Conservation (phyloP, 2,329 filamentous ascomycete species). For the Annulohypoxylon truncatum region DNA sequence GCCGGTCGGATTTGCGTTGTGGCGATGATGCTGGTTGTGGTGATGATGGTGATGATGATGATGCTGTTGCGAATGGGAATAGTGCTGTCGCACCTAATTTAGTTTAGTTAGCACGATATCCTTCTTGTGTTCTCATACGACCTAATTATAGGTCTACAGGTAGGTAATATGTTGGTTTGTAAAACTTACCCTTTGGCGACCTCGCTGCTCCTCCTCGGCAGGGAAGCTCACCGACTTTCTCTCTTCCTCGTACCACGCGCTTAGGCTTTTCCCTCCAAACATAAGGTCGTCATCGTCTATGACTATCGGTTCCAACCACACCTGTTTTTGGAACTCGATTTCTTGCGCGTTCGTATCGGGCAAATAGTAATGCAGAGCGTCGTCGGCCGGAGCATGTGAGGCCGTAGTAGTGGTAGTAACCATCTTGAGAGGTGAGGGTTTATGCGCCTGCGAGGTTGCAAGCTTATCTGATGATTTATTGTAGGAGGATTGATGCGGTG, state of each 20-base stretch:
- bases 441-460: constrained; percentile 41
- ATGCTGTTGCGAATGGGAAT: constrained; percentile 37
- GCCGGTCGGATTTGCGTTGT: constrained; percentile 39
- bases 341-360: constrained; percentile 42
- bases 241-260: constrained; percentile 71
- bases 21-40: constrained; percentile 42
- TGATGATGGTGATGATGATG: constrained; percentile 36
- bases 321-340: constrained; percentile 43
- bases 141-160: not conserved
- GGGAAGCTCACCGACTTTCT: constrained; percentile 58
- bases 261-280: constrained; percentile 70
- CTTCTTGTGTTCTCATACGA: not conserved
- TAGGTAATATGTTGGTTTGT: not conserved
- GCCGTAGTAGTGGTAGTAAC: constrained; percentile 47
- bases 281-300: constrained; percentile 72
- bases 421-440: constrained; percentile 51
- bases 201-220: constrained; percentile 56
- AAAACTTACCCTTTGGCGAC: constrained; percentile 53
- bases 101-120: constrained; percentile 20
- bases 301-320: constrained; percentile 65
- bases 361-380: constrained; percentile 49
- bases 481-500: constrained; percentile 36
- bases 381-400: constrained; percentile 43
- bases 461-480: constrained; percentile 31
- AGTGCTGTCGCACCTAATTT: constrained; percentile 42